Base-by-base conservation (phyloP, 495 filamentous ascomycete genomes). In the Podospora comata region DNA sequence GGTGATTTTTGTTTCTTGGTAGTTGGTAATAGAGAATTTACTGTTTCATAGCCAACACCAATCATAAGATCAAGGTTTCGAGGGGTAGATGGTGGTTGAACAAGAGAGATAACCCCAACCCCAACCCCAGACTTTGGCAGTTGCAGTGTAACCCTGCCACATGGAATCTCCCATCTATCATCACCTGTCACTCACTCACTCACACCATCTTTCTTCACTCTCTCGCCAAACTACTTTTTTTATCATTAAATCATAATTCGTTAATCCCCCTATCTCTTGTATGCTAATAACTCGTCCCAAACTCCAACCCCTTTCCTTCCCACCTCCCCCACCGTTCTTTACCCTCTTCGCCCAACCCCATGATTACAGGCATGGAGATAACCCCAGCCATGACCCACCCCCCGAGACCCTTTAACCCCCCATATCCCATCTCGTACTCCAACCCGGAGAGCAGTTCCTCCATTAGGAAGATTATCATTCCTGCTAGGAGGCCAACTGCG, bases 401-500 rank as follows among this genome's bases (percentile, higher is more conserved):
- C 59, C 19, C 59, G 26, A 18, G 18, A 23, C 27, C 20, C 20
- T 11, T 26, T 34, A 28, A 27, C 28, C 61, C n/a, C 34, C 15
- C 61, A 13, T 11, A 18, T 3, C n/a, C 32, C 18, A 20, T 6
- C 61, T 59, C 56, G 7, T 23, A 23, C 44, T 9, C 63, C 63
- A 54, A 32, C 23, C 9, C 62, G 27, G 13, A 48, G 23, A 48
- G 15, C 44, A 66, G 32, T 30, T 34, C 61, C 59, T 30, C 58
- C 68, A 18, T 18, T 9, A 53, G 44, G 20, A 67, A 26, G 63
- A 68, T 67, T 0, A 75, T 64, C 19, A 39, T 60, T n/a, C 66
- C 60, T 1, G 66, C 70, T 16, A 70, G 30, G 1, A 27, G 64
- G 16, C 76, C 75, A 4, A 75, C 66, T 6, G 70, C 73, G 7